Evolutionary conservation across 768 basidiomycete genomes (phyloP), one percentile per base, ranked within the genome.

Genomic region (Holtermannia corniformis): DNA sequence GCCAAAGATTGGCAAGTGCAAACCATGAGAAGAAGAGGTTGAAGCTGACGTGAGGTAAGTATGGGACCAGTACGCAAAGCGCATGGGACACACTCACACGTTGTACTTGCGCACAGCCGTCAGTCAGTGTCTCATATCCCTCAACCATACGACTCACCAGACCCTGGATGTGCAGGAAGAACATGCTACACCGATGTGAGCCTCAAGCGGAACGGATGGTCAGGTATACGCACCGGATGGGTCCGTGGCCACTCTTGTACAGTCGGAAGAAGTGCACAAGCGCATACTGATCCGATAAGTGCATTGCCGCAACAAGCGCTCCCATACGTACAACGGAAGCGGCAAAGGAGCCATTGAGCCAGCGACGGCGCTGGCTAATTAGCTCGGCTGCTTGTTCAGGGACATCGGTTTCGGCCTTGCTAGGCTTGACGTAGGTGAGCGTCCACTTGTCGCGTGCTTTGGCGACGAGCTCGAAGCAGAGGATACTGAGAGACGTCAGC

Each of bases 321-420:
- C 11, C 13, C 27, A 24, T 24, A 79, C 84, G 70, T 70, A 87
- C 86, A 41, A 90, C 83, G 1, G 87, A 87, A 12, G 90, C 90
- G 42, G 89, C 88, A 61, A 95, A 93, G 7, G 89, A 92, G 47
- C 93, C 92, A 67, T 96, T 97, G 63, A 96, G 71, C 93, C 92
- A 96, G 59, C 92, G 85, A 58, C 92, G 82, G 71, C 92, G 85
- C 72, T 97, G 92, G 41, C 89, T 86, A 70, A 96, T 96, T 53
- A 96, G 75, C 67, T 97, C 92, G 10, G 82, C 80, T 5, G 89
- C 90, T n/a, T 78, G 76, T 73, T 96, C 92, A 21, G 69, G 61
- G 1, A 93, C 90, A 76, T 92, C 90, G 0, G 91, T 93, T 75
- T 92, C 90, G 12, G 90, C 90, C 68, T 92, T 96, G 64, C 85